Percentiles rank a stretch among this genome's conserved stretches.
These are phyloP conservation scores for Neopestalotiopsis clavispora DNA, from an alignment of 2,329 filamentous ascomycete species.

Conservation along the genomic window DNA sequence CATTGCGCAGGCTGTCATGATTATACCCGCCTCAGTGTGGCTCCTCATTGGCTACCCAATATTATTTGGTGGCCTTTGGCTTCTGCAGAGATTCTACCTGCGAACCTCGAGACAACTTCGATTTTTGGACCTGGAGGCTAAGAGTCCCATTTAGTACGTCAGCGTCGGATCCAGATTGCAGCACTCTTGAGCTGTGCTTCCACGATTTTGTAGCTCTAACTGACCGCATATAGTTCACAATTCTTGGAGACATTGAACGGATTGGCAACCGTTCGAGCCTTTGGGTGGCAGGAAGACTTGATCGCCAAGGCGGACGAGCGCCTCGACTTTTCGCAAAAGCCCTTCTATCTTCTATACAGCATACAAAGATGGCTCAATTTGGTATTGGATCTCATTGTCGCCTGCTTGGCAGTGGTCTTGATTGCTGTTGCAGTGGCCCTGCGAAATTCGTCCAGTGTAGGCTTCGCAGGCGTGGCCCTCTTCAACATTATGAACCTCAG, in stretches of 20 bases:
- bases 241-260: slow-evolving; percentile 49
- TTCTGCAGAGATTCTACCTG: slow-evolving; percentile 51
- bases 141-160: slow-evolving; percentile 43
- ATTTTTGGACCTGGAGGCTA: slow-evolving; percentile 49
- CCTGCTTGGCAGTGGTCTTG: slow-evolving; percentile 33
- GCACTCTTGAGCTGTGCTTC: background rate
- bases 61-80: slow-evolving; percentile 36
- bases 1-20: slow-evolving; percentile 16
- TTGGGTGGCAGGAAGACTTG: slow-evolving; percentile 44
- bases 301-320: slow-evolving; percentile 35
- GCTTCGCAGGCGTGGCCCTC: slow-evolving; percentile 39
- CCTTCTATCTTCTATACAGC: slow-evolving; percentile 36
- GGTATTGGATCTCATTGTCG: slow-evolving; percentile 37
- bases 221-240: slow-evolving; percentile 34
- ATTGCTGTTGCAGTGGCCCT: slow-evolving; percentile 33
- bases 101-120: slow-evolving; percentile 51
- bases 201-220: background rate
- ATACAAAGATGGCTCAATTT: slow-evolving; percentile 39
- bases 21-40: slow-evolving; percentile 18
- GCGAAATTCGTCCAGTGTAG: slow-evolving; percentile 29
- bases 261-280: slow-evolving; percentile 50
- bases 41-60: slow-evolving; percentile 18
- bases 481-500: slow-evolving; percentile 41
- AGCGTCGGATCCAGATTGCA: background rate
- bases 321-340: slow-evolving; percentile 34